These are phyloP conservation scores for Myochromella boudieri DNA, from an alignment of 768 basidiomycete genomes.

Conservation along the genomic window DNA sequence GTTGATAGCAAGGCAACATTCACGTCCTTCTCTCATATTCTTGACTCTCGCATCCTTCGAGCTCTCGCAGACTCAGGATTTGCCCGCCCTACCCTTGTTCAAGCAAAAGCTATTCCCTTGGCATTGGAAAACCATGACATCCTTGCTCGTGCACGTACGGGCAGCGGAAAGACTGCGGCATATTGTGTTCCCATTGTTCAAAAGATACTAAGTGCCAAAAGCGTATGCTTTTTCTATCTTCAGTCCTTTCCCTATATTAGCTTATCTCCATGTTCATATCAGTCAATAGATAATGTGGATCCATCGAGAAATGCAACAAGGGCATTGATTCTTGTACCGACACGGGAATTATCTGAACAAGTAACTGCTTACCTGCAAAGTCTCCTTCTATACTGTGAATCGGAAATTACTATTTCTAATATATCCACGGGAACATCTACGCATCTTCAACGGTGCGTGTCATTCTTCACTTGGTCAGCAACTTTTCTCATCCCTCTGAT, in stretches of 20 bases:
- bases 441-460: constrained; percentile 58
- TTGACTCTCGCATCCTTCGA: constrained; percentile 84
- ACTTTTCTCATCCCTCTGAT: background rate
- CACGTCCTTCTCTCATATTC: constrained; percentile 66
- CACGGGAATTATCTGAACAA: constrained; percentile 91
- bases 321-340: constrained; percentile 83
- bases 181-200: constrained; percentile 92
- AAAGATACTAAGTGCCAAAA: constrained; percentile 80
- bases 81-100: constrained; percentile 88
- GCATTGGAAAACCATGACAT: constrained; percentile 89
- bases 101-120: constrained; percentile 88
- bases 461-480: background rate
- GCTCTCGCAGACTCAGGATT: constrained; percentile 91
- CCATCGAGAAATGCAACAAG: constrained; percentile 58
- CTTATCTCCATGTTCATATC: constrained; percentile 8
- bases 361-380: constrained; percentile 67
- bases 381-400: constrained; percentile 77
- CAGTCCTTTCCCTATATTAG: background rate
- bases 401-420: constrained; percentile 70
- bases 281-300: constrained; percentile 42
- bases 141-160: constrained; percentile 91
- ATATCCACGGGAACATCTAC: constrained; percentile 69
- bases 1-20: constrained; percentile 52
- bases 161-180: constrained; percentile 96
- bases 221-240: constrained; percentile 48